Conservation (phyloP, 2,329 filamentous ascomycete genomes). For the Westerdykella aurantiaca region DNA sequence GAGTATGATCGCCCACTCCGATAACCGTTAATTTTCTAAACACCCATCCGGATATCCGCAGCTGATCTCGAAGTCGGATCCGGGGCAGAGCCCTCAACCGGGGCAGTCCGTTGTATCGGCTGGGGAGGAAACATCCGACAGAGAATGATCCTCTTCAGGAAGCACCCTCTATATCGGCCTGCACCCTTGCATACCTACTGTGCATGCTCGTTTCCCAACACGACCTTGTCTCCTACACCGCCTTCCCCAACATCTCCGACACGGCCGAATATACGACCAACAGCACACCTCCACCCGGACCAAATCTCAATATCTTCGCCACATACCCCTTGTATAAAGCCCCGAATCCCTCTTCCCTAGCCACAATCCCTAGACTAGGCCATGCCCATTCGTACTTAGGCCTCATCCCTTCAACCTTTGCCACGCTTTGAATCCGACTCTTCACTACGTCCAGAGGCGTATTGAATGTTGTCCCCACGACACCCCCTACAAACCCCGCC, state of each 20-base stretch:
- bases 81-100: too few relatives aligned
- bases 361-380: constrained; percentile 22
- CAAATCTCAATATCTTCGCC: constrained; percentile 28
- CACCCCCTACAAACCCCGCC: constrained; percentile 26
- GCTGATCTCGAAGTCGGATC: too few relatives aligned
- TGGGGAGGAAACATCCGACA: too few relatives aligned
- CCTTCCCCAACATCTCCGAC: constrained; percentile 14
- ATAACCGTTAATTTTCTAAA: background rate
- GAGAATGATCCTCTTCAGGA: too few relatives aligned
- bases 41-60: too few relatives aligned
- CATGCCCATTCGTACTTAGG: constrained; percentile 27
- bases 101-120: too few relatives aligned
- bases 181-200: too few relatives aligned
- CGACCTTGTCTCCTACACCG: constrained; percentile 6
- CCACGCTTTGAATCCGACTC: constrained; percentile 29
- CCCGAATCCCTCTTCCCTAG: constrained; percentile 22
- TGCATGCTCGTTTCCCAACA: background rate
- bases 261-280: constrained; percentile 27
- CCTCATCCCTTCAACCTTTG: constrained; percentile 18
- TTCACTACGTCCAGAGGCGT: constrained; percentile 30
- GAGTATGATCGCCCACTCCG: background rate
- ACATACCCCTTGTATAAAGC: constrained; percentile 30
- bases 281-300: constrained; percentile 25
- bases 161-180: too few relatives aligned
- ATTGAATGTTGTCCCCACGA: constrained; percentile 27